Evolutionary conservation across 2,329 filamentous ascomycete species (phyloP), one percentile per base, ranked within the genome.

Genomic region (Aureobasidium melanogenum): DNA sequence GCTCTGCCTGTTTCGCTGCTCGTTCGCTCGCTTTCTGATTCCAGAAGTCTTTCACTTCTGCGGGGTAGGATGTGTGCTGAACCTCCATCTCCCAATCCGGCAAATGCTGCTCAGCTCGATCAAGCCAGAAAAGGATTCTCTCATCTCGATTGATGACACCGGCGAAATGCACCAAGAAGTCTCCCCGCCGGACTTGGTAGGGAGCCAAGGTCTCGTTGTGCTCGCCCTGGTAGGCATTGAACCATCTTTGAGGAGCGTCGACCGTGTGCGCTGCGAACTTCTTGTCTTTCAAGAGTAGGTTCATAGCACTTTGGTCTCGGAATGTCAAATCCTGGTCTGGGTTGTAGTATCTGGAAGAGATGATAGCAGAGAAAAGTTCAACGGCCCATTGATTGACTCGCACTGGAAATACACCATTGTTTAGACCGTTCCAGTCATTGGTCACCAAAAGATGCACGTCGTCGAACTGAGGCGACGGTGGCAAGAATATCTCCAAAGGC

Each of bases 91-190:
- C 73, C 73, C 73, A 75, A 43, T 74, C 72, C 17, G 73, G 71
- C 39, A 71, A 59, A 66, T 73, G 73, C 60, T 70, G 67, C 67
- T 74, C 73, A 1, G 72, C 72, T 3, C 71, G 64, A 14, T 71
- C 68, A 5, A 75, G 64, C 74, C 75, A 78, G 52, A 71, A 71
- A 14, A 65, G 64, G 66, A 78, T 73, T 17, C 70, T 66, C 50
- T 69, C 64, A 28, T 72, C 69, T 19, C 73, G 71, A 14, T 73
- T 64, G 1, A 62, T 63, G 1, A 72, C 66, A 0, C 76, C 75
- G 6, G 75, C 72, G 59, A 77, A 77, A 63, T 77, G 76, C n/a
- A 77, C 73, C 12, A 78, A 64, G 58, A 75, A 72, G 58, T 77
- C 75, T 3, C 75, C 75, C 38, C 73, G 68, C 14, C 74, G 70